Percentiles rank a stretch among this genome's conserved stretches.
These are phyloP conservation scores for Hyphodiscus hymeniophilus DNA, from an alignment of 495 filamentous ascomycete species.

Conservation along the genomic window DNA sequence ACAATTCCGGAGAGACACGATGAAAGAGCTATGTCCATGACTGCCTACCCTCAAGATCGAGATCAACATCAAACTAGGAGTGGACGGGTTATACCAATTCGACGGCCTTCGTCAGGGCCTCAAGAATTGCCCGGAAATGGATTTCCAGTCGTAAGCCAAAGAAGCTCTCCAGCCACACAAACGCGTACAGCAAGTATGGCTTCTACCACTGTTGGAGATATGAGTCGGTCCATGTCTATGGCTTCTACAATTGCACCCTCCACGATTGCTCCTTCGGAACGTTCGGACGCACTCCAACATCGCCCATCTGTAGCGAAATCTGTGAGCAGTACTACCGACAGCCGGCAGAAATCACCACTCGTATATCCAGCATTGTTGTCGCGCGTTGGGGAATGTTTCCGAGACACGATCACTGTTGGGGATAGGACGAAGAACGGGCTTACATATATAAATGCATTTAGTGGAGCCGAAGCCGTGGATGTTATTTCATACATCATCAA, in stretches of 20 bases:
- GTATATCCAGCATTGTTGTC: conserved; percentile 93
- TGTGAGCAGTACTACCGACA: conserved; percentile 28
- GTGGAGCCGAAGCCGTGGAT: conserved; percentile 90
- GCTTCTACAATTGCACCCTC: conserved; percentile 58
- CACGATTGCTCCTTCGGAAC: conserved; percentile 45
- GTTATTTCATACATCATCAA: conserved; percentile 90
- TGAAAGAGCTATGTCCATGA: conserved; percentile 94
- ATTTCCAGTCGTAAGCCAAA: conserved; percentile 8
- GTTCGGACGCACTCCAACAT: conserved; percentile 34
- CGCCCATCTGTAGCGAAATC: conserved; percentile 25
- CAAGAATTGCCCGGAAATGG: conserved; percentile 15
- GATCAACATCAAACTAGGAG: conserved; percentile 80
- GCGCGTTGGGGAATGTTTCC: conserved; percentile 81
- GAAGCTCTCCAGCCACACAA: conserved; percentile 20
- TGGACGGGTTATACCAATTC: conserved; percentile 74
- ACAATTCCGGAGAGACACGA: conserved; percentile 86
- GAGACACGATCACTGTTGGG: conserved; percentile 69
- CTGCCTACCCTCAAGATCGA: conserved; percentile 59
- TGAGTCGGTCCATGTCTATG: conserved; percentile 71
- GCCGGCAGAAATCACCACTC: conserved; percentile 46
- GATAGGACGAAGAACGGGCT: conserved; percentile 95
- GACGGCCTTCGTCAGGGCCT: conserved; percentile 29
- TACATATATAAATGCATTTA: conserved; percentile 94
- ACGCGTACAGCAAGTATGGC: conserved; percentile 43
- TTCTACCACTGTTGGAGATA: conserved; percentile 34